phyloP scores from a whole-genome alignment of 2,329 filamentous ascomycete species.

The Pyrenochaeta sp. region DNA sequence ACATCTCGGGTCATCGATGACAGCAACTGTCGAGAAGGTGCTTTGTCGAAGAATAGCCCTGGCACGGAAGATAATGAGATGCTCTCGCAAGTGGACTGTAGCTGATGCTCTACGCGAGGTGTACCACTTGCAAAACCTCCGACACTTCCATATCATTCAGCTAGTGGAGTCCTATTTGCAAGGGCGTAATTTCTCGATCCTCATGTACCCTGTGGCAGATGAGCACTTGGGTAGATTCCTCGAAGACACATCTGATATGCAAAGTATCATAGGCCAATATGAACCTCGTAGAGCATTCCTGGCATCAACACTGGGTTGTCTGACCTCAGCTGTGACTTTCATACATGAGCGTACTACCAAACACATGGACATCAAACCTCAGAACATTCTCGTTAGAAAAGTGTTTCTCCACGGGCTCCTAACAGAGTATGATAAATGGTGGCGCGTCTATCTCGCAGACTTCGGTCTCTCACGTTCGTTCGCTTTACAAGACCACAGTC shows the following conservation, averaged over 20 bases:
- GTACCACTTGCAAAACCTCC: conserved; percentile 22
- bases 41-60: conserved; percentile 23
- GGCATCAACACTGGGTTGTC: conserved; percentile 8
- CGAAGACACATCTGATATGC: conserved; percentile 12
- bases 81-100: conserved; percentile 5
- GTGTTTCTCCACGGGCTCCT: neutral
- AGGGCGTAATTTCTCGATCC: conserved; percentile 17
- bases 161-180: conserved; percentile 27
- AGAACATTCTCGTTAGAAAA: conserved; percentile 23
- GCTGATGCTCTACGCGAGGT: conserved; percentile 22
- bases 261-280: neutral
- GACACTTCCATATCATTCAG: conserved; percentile 26
- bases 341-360: conserved; percentile 18
- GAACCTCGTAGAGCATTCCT: neutral
- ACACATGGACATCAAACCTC: conserved; percentile 35
- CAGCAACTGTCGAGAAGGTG: conserved; percentile 23
- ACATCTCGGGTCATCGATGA: conserved; percentile 12
- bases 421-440: neutral
- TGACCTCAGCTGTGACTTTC: conserved; percentile 16
- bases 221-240: conserved; percentile 20
- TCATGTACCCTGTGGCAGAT: conserved; percentile 31
- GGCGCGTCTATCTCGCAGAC: conserved; percentile 28
- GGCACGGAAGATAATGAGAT: conserved; percentile 29
- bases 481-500: conserved; percentile 14
- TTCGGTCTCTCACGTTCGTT: conserved; percentile 32